Base-by-base conservation (phyloP, 345 rosid species). In the Brassica carinata region DNA sequence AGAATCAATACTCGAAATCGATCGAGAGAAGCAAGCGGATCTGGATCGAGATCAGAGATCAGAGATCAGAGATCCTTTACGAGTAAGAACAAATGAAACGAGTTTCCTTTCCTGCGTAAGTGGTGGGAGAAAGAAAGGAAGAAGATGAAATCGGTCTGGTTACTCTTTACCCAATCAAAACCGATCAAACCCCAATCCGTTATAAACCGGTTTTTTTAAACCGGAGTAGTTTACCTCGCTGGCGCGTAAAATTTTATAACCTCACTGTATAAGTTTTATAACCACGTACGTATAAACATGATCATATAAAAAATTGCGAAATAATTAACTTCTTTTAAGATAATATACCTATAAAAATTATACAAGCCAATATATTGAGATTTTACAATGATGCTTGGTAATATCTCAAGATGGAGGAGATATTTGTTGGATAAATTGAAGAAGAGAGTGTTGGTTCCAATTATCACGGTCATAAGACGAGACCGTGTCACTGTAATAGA, bases 401-500 rank as follows among this genome's bases (percentile, higher is more conserved):
- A 11, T 40, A 70, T 64, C 58, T 71, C 76, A 71, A 66, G 5
- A 18, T 27, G 66, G 77, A 72, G 9, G 33, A 72, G 13, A 65
- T 13, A 23, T 23, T 23, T 23, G 31, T 30, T 72, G 27, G 36
- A 76, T 64, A 8, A 38, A 51, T 4, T 33, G 77, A 33, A 59
- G 72, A 72, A 82, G 84, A 61, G 77, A 73, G 71, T 76, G 71
- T 13, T 77, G 78, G 75, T 73, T 77, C 84, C 82, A 82, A 3
- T 73, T 53, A 61, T 72, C 38, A 30, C 70, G 72, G 76, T 69
- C 83, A 67, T 7, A 69, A 51, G 83, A 75, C 31, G 17, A 64
- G 43, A 74, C 81, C 81, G 79, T 73, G 10, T 85, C 87, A 61
- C 64, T 86, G 77, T 76, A 82, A 71, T 85, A 87, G 18, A 81